These are phyloP conservation scores for Monosporozyma unispora DNA, from an alignment of 805 yeast genomes.

Conservation along the genomic window DNA sequence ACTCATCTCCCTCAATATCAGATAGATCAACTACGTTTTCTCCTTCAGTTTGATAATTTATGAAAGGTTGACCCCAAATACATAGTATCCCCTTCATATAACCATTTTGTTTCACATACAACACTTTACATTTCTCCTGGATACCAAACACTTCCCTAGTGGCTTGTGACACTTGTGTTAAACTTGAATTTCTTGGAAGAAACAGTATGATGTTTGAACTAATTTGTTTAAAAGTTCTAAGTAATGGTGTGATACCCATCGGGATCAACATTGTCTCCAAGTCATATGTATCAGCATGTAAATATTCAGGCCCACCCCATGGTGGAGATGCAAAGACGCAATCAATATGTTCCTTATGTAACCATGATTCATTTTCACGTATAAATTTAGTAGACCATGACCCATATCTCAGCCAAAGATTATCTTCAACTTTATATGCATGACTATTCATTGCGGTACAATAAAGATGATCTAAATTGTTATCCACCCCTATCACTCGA, in stretches of 20 bases:
- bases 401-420: constrained; percentile 40
- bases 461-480: constrained; percentile 46
- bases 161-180: constrained; percentile 41
- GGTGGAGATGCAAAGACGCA: constrained; percentile 73
- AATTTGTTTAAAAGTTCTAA: constrained; percentile 35
- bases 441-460: constrained; percentile 61
- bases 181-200: constrained; percentile 52
- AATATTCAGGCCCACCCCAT: constrained; percentile 76
- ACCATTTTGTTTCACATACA: constrained; percentile 36
- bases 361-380: constrained; percentile 9
- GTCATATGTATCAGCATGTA: constrained; percentile 36
- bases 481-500: constrained; percentile 54
- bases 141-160: constrained; percentile 41
- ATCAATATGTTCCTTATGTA: constrained; percentile 17
- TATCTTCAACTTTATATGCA: constrained; percentile 48
- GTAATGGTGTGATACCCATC: constrained; percentile 36
- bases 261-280: constrained; percentile 39
- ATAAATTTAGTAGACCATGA: constrained; percentile 32
- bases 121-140: constrained; percentile 36
- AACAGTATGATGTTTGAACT: constrained; percentile 47
- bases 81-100: constrained; percentile 47
- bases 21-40: background rate
- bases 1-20: background rate
- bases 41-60: constrained; percentile 13
- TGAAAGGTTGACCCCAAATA: constrained; percentile 49